These are phyloP conservation scores for Ustilago curta DNA, from an alignment of 1,284 basidiomycete species.

Conservation along the genomic window DNA sequence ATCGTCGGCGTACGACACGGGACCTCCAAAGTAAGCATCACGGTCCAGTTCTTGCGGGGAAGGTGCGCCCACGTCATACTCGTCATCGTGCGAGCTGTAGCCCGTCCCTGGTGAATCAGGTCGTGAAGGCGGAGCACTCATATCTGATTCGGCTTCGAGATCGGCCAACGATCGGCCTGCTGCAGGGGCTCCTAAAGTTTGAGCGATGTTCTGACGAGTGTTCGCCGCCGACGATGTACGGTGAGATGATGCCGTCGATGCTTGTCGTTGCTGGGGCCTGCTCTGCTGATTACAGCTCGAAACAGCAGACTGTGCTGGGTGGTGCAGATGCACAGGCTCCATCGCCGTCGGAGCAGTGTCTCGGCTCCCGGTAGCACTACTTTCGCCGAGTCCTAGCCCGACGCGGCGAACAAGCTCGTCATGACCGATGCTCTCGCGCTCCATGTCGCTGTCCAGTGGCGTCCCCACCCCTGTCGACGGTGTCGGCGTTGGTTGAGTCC, in stretches of 20 bases:
- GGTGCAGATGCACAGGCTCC: conserved; percentile 35
- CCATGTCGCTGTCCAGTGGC: conserved; percentile 32
- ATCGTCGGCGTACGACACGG: conserved; percentile 44
- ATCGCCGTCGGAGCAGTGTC: neutral
- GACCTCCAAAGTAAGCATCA: conserved; percentile 29
- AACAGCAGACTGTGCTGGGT: conserved; percentile 9
- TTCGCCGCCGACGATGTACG: conserved; percentile 3
- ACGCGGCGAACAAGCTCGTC: conserved; percentile 27
- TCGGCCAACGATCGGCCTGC: conserved; percentile 38
- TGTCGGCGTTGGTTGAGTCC: conserved; percentile 41
- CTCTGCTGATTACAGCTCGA: conserved; percentile 7
- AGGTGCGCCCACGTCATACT: conserved; percentile 19
- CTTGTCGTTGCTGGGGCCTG: conserved; percentile 2
- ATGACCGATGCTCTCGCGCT: conserved; percentile 13
- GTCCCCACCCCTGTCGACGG: conserved; percentile 42
- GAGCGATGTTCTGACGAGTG: neutral
- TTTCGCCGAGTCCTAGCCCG: conserved; percentile 22
- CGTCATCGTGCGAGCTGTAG: conserved; percentile 25
- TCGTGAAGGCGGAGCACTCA: conserved; percentile 24
- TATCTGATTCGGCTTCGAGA: conserved; percentile 37
- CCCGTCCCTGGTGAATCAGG: conserved; percentile 31
- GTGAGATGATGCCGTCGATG: conserved; percentile 2
- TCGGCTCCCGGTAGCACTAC: neutral
- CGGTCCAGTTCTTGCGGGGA: conserved; percentile 32
- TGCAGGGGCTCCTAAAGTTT: neutral